These are phyloP conservation scores for Lepidium didymum DNA, from an alignment of 345 rosid species.

Conservation along the genomic window DNA sequence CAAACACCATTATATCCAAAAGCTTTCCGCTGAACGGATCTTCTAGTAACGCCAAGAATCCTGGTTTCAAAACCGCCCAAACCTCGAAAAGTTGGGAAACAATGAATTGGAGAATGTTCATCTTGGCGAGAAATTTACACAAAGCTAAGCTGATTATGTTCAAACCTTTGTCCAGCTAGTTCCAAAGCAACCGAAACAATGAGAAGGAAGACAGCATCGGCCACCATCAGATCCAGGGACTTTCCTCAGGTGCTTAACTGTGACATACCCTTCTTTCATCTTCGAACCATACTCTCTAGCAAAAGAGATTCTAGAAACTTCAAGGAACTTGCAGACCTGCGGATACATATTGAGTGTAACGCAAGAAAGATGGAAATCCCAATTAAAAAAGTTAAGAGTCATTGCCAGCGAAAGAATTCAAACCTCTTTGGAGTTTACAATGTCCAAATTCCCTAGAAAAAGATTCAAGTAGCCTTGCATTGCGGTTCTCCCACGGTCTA, in stretches of 20 bases:
- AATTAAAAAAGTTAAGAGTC: background rate
- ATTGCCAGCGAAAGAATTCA: background rate
- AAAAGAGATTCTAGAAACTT: constrained; percentile 86
- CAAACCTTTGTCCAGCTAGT: constrained; percentile 69
- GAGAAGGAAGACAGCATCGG: constrained; percentile 39
- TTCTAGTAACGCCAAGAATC: constrained; percentile 82
- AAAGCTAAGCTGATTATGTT: background rate
- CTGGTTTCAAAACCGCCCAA: constrained; percentile 94
- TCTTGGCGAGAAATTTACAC: background rate
- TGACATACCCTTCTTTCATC: constrained; percentile 83
- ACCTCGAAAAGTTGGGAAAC: constrained; percentile 35
- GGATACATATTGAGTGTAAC: background rate
- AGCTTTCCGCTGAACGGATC: constrained; percentile 63
- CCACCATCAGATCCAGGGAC: constrained; percentile 23
- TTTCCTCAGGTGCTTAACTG: constrained; percentile 57
- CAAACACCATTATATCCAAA: constrained; percentile 76
- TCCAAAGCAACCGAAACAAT: constrained; percentile 46
- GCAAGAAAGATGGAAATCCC: background rate
- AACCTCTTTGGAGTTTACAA: constrained; percentile 85
- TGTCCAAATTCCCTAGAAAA: constrained; percentile 80
- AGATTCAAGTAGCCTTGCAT: constrained; percentile 90
- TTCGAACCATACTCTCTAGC: constrained; percentile 72
- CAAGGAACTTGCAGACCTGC: constrained; percentile 93
- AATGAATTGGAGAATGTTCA: background rate
- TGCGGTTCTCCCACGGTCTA: constrained; percentile 66